Conservation (phyloP, 1,139 yeast genomes). For the Candida tetrigidarum region DNA sequence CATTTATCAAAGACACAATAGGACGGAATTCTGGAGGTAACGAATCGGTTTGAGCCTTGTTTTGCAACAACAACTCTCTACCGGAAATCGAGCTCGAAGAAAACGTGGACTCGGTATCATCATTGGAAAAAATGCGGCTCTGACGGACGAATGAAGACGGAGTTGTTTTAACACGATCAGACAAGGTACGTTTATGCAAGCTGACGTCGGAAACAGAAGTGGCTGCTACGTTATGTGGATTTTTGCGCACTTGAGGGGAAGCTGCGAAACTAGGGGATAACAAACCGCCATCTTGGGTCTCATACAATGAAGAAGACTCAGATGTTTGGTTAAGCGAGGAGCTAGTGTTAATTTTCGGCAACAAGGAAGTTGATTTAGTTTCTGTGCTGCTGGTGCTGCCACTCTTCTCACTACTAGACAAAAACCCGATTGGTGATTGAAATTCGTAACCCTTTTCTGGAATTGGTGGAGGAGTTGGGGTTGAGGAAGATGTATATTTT, state of each 20-base stretch:
- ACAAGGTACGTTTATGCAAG: conserved; percentile 23
- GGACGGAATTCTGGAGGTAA: conserved; percentile 47
- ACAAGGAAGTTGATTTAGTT: conserved; percentile 8
- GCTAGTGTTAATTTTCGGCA: conserved; percentile 12
- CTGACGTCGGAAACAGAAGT: conserved; percentile 10
- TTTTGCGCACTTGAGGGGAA: conserved; percentile 12
- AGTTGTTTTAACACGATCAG: conserved; percentile 36
- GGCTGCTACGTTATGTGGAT: not conserved
- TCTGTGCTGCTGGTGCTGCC: conserved; percentile 12
- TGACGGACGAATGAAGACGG: conserved; percentile 46
- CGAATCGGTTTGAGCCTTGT: conserved; percentile 28
- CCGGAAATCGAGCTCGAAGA: conserved; percentile 19
- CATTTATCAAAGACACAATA: conserved; percentile 44
- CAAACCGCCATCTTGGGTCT: conserved; percentile 2
- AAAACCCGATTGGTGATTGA: conserved; percentile 6
- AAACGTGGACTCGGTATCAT: conserved; percentile 20
- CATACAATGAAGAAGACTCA: conserved; percentile 13
- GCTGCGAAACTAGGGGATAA: conserved; percentile 8
- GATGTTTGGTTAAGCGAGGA: conserved; percentile 6
- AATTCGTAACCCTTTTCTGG: conserved; percentile 1
- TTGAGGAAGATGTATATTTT: not conserved
- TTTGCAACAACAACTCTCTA: conserved; percentile 24
- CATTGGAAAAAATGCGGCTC: conserved; percentile 35
- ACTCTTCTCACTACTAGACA: conserved; percentile 12
- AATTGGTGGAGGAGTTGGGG: conserved; percentile 4